Evolutionary conservation across 2,329 filamentous ascomycete species (phyloP), one percentile per base, ranked within the genome.

Genomic region (Amauroascus verrucosus): DNA sequence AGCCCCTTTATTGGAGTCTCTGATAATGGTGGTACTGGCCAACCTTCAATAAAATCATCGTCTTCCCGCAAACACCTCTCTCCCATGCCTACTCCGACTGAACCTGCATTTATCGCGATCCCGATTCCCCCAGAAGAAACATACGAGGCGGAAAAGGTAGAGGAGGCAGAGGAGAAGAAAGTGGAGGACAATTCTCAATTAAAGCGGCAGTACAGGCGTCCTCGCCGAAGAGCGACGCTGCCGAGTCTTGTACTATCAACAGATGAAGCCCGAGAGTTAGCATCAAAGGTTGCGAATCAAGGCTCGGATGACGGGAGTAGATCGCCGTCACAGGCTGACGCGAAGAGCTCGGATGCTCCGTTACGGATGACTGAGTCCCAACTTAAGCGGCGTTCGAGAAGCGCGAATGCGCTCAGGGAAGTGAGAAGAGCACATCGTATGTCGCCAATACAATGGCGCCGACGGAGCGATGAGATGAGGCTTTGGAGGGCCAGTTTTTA

Each of bases 161-260:
- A 51, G 3, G 20, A 43, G 9, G 18, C 18, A 16, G 30, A 35
- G 24, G 32, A 41, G n/a, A 35, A 14, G 9, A n/a, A 43, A 1
- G 28, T 13, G 14, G 30, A 16, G 18, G 48, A 43, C 7, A 46
- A 53, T 13, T 40, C 37, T 3, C 33, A 44, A 7, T 47, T 43
- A 14, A 33, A 51, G 20, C 37, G 46, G 33, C 41, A 38, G 11
- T 33, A 33, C 24, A 56, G 45, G 13, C 57, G 54, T 9, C 63
- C 62, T 22, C 64, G 63, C 37, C 64, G 72, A 56, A 67, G 72
- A 43, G 72, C 71, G 6, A 74, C 72, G 1, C 62, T 74, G 14
- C 72, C 72, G 1, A 74, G 71, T 54, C 58, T 74, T 37, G 63
- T 73, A 9, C 65, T 74, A 33, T 70, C 69, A 5, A 67, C 73